Evolutionary conservation across 2,329 filamentous ascomycete genomes (phyloP), one percentile per base, ranked within the genome.

Genomic region (Microthyrium microscopicum): DNA sequence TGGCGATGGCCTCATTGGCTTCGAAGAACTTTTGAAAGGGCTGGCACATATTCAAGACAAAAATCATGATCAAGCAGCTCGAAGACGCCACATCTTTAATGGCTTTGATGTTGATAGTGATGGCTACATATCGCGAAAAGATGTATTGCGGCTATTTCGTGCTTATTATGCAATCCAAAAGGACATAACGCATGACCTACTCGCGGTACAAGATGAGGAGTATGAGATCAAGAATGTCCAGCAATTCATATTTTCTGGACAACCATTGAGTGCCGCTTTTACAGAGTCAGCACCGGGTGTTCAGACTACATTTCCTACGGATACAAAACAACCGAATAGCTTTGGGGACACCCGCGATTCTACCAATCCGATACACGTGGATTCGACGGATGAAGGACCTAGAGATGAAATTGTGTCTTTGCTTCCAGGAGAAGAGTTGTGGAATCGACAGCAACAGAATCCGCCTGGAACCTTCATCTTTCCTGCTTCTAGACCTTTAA

Each of bases 161-260:
- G 87, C 87, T 0, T 93, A 91, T 52, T 95, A 92, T 53, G 75
- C 81, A 2, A 69, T 94, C 6, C 89, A 84, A 49, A 83, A 85
- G 48, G 80, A 93, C 49, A 75, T 93, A 55, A 84, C 89, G 39
- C 72, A 73, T 39, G 87, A 95, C 31, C 22, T 28, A 42, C 79
- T 85, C 39, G 79, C 78, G 39, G 73, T 72, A 15, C 75, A 84
- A 43, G 73, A 80, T 8, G 73, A 79, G 38, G 77, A 87, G 44
- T 68, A 91, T 5, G 70, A 89, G 9, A 68, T 74, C 11, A 73
- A 48, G 5, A 51, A 48, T 20, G 50, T 48, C 6, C 41, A 56
- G 31, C 53, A 60, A 5, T 51, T 49, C 1, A 49, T 64, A 26
- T 49, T 49, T 15, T 60, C 58, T 4, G 56, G 54, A 33, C 59